Base-by-base conservation (phyloP, 352 stramenopile species). In the Phytophthora pinifolia region DNA sequence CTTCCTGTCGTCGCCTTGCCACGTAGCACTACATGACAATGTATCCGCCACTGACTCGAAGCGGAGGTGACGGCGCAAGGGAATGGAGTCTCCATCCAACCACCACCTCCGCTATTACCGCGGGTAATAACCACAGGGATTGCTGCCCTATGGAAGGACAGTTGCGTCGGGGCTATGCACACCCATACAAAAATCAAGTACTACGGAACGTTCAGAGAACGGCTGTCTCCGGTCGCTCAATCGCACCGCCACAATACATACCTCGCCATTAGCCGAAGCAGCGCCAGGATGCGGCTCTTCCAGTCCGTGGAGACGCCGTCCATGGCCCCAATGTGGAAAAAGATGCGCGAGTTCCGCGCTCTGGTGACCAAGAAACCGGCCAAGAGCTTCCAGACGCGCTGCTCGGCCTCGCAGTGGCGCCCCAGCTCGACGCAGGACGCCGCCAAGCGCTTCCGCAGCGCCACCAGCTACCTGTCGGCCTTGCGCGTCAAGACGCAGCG, bases 291-390 rank as follows among this genome's bases (percentile, higher is more conserved):
- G 60, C 44, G 50, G 32, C 55, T 70, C 25, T 67, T 70, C 35
- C 46, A 37, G 47, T 38, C 37, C 18, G 22, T 71, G 29, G 47
- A 67, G 45, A 59, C 44, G 39, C 53, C 68, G 36, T 71, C 68
- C 13, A 68, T 78, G 54, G 58, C 52, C 14, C 68, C 69, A 2
- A 63, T 76, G 66, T 82, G 72, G 72, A 52, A 58, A 13, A 70
- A 72, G 39, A 55, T 82, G 49, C 60, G 57, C 30, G 59, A 79
- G 41, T 61, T 78, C 17, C 65, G 66, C 46, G 44, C 65, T 9
- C 31, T 72, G 31, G 59, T 68, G 35, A 59, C 62, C 14, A 67
- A 62, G 38, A 18, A 59, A n/a, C 45, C 51, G 3, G 17, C 55
- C 7, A 47, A 59, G 18, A 55, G 57, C 34, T 17, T 42, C 18